These are phyloP conservation scores for Chimonanthus salicifolius DNA, from an alignment of 164 flowering plant species.

Conservation along the genomic window DNA sequence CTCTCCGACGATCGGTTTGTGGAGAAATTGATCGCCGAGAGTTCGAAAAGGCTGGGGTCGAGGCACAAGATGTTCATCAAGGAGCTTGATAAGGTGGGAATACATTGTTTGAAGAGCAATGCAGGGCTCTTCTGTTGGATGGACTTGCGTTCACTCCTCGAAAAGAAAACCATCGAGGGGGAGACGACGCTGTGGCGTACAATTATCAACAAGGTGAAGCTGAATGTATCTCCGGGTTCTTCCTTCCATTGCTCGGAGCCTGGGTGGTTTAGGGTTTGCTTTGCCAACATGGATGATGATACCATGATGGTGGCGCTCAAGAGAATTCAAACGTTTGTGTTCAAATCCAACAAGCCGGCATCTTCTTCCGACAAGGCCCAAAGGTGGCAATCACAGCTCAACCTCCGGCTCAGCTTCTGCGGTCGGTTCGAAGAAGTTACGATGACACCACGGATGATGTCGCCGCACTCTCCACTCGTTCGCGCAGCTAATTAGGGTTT, in stretches of 20 bases:
- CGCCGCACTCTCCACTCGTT: constrained; percentile 2
- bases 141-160: constrained; percentile 52
- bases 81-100: constrained; percentile 22
- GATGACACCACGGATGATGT: constrained; percentile 8
- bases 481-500: not conserved
- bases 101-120: constrained; percentile 51
- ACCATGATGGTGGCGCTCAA: constrained; percentile 45
- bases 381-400: constrained; percentile 26
- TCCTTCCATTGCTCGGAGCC: constrained; percentile 77
- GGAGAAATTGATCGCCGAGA: constrained; percentile 27
- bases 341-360: constrained; percentile 13
- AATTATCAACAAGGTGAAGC: constrained; percentile 66
- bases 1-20: constrained; percentile 52
- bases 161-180: constrained; percentile 45
- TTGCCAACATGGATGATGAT: constrained; percentile 36
- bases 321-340: constrained; percentile 46
- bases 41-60: constrained; percentile 28
- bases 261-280: constrained; percentile 59
- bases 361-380: constrained; percentile 18
- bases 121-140: constrained; percentile 80
- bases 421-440: constrained; percentile 30
- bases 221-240: constrained; percentile 82
- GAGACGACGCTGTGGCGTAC: constrained; percentile 60
- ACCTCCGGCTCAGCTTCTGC: constrained; percentile 44
- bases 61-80: constrained; percentile 13